These are phyloP conservation scores for Suillus luteus DNA, from an alignment of 768 basidiomycete genomes.

Conservation along the genomic window DNA sequence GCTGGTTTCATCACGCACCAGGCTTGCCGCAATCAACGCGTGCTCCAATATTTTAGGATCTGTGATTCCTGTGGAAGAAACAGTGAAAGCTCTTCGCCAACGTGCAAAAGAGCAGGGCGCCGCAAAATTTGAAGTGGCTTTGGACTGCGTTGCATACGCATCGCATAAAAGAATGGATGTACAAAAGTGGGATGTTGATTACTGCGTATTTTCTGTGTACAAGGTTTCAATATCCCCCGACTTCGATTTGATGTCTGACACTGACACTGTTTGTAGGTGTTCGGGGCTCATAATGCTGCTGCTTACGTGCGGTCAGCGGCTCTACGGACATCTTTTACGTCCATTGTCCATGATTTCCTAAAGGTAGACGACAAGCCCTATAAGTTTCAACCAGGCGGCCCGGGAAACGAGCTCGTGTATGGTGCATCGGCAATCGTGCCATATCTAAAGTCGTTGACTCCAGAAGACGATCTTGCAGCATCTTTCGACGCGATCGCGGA, in stretches of 20 bases:
- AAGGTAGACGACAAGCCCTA: constrained; percentile 44
- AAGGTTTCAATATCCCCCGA: constrained; percentile 49
- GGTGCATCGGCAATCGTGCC: constrained; percentile 57
- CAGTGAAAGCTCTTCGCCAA: constrained; percentile 51
- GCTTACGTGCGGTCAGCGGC: constrained; percentile 58
- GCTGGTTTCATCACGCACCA: constrained; percentile 64
- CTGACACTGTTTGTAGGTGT: constrained; percentile 48
- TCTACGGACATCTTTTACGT: constrained; percentile 51
- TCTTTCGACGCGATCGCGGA: constrained; percentile 58
- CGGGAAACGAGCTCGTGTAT: constrained; percentile 73
- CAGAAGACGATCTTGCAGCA: constrained; percentile 46
- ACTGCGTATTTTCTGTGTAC: constrained; percentile 70
- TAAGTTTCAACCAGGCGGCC: constrained; percentile 75
- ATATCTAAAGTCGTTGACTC: constrained; percentile 65
- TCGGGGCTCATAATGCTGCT: constrained; percentile 70
- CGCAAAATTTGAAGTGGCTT: constrained; percentile 61
- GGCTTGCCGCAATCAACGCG: constrained; percentile 71
- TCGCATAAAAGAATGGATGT: constrained; percentile 75
- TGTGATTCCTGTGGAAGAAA: constrained; percentile 58
- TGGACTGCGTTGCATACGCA: constrained; percentile 81
- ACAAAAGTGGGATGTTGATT: constrained; percentile 77
- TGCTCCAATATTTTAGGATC: constrained; percentile 79
- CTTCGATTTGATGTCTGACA: neutral
- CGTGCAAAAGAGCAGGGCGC: constrained; percentile 55
- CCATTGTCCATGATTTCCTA: constrained; percentile 75